phyloP scores from a whole-genome alignment of 2,329 filamentous ascomycete genomes.

The Drechslerella coelobrocha region DNA sequence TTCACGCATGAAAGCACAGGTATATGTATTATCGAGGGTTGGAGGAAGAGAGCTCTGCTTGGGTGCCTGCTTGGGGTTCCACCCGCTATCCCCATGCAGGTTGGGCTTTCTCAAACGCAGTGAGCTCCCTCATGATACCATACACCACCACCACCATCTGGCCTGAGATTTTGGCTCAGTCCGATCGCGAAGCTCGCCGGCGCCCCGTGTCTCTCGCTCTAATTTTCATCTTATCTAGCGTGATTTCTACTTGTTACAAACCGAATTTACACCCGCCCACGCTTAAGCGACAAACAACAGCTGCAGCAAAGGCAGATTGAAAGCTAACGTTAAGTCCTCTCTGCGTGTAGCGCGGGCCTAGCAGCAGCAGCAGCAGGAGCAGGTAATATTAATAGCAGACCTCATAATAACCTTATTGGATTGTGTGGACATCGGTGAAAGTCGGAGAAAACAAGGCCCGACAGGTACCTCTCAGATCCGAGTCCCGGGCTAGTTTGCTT shows the following conservation, averaged over 20 bases:
- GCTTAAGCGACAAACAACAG: conserved; percentile 2
- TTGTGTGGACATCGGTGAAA: conserved; percentile 31
- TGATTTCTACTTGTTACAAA: conserved; percentile 41
- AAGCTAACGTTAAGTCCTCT: too few species aligned
- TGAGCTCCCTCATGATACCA: conserved; percentile 38
- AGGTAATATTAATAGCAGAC: neutral
- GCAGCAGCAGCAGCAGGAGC: neutral
- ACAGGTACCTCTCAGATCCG: conserved; percentile 26
- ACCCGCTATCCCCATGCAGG: too few species aligned
- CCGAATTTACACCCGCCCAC: conserved; percentile 22
- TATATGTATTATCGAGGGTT: conserved; percentile 45
- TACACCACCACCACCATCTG: conserved; percentile 29
- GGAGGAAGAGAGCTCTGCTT: too few species aligned
- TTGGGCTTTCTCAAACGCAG: conserved; percentile 10
- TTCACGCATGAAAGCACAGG: conserved; percentile 27
- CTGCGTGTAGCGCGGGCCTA: neutral
- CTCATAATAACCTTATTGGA: too few species aligned
- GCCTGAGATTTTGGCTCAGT: neutral
- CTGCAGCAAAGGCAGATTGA: conserved; percentile 24
- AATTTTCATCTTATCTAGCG: conserved; percentile 47
- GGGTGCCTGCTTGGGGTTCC: too few species aligned
- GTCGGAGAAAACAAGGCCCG: conserved; percentile 44
- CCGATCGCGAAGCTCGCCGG: conserved; percentile 31
- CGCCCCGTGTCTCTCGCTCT: conserved; percentile 9
- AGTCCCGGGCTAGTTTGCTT: conserved; percentile 14